These are phyloP conservation scores for Diaporthe capsici DNA, from an alignment of 2,329 filamentous ascomycete species.

Conservation along the genomic window DNA sequence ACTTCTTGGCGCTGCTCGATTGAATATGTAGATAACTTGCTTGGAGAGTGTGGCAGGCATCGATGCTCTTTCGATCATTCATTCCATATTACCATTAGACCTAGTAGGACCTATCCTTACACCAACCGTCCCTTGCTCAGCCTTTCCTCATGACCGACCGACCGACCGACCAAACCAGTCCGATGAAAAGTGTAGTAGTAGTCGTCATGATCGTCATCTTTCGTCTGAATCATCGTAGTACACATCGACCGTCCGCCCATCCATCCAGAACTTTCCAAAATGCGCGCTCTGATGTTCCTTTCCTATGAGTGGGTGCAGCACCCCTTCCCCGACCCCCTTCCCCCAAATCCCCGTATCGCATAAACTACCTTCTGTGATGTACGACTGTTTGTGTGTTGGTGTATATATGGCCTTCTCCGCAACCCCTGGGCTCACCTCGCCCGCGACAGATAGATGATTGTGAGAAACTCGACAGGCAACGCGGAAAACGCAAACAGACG, in stretches of 20 bases:
- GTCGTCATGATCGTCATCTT: conserved; percentile 11
- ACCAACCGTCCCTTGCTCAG: background rate
- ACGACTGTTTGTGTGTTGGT: background rate
- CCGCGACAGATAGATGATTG: background rate
- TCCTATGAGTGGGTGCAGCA: background rate
- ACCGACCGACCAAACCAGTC: conserved; percentile 20
- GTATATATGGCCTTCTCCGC: background rate
- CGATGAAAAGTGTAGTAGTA: conserved; percentile 21
- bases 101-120: conserved; percentile 34
- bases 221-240: conserved; percentile 20
- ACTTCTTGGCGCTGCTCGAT: background rate
- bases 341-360: background rate
- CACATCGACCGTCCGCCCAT: background rate
- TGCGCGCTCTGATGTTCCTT: background rate
- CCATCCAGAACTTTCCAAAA: conserved; percentile 25
- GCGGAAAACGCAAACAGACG: background rate
- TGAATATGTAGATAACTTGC: background rate
- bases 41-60: background rate
- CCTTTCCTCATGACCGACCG: conserved; percentile 15
- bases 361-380: background rate
- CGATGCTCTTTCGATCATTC: conserved; percentile 13
- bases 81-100: conserved; percentile 41
- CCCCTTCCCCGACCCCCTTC: background rate
- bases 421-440: too few relatives aligned
- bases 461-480: background rate